Evolutionary conservation across 208 protist species (phyloP).

Genomic region (Vickermania spadyakhi): DNA sequence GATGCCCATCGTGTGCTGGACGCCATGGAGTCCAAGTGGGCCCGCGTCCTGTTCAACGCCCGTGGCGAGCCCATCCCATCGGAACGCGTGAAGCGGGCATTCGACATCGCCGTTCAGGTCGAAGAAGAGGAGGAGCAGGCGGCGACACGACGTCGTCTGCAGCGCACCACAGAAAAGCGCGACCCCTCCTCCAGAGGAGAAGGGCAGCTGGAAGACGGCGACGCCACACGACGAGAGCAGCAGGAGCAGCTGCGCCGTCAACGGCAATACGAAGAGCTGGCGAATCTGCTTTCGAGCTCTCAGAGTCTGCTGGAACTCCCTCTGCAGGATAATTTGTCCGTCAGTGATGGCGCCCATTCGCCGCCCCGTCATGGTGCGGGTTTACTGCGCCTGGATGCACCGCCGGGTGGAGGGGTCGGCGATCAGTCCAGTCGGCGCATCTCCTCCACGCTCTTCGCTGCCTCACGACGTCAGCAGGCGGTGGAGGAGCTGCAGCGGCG

Average conservation of each 20-base stretch:
- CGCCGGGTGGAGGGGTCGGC: background rate
- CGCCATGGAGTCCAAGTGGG: slow-evolving; percentile 63
- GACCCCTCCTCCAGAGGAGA: background rate
- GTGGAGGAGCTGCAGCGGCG: slow-evolving; percentile 19
- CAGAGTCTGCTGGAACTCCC: background rate
- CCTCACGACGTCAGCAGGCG: background rate
- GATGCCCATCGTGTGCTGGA: slow-evolving; percentile 64
- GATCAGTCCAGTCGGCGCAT: background rate
- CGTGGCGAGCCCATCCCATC: background rate
- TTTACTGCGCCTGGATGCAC: background rate
- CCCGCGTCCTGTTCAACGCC: slow-evolving; percentile 4
- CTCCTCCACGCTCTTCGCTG: slow-evolving; percentile 1
- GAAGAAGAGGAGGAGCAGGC: slow-evolving; percentile 1
- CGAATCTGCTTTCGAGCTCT: background rate
- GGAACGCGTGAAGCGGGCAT: background rate
- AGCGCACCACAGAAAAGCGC: background rate
- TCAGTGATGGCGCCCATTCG: background rate
- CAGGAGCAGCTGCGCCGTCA: background rate
- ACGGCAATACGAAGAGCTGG: background rate
- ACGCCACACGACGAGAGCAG: background rate
- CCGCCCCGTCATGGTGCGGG: background rate
- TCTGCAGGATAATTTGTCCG: no score
- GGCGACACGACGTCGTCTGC: background rate
- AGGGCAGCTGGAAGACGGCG: background rate
- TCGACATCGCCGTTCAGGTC: slow-evolving; percentile 1